phyloP scores from a whole-genome alignment of 345 rosid species.

The Acer negundo region DNA sequence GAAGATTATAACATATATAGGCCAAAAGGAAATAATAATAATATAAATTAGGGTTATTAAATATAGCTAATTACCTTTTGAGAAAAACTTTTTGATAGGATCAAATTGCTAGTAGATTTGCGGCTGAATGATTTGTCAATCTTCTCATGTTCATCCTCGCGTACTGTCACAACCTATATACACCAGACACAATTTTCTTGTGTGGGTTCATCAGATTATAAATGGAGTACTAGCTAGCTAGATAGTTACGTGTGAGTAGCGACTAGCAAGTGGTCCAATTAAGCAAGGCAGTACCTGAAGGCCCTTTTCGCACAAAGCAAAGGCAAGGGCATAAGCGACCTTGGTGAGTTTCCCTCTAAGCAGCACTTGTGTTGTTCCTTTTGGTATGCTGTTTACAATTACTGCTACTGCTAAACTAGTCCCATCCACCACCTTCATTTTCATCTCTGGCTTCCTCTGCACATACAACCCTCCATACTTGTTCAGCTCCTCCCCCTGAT shows the following conservation, averaged over 20 bases:
- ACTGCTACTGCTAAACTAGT: slow-evolving; percentile 58
- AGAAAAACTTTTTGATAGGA: slow-evolving; percentile 33
- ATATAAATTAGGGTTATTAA: too few species aligned
- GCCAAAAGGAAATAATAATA: too few species aligned
- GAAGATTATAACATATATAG: too few species aligned
- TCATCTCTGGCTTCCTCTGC: slow-evolving; percentile 44
- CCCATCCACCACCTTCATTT: slow-evolving; percentile 67
- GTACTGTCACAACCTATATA: slow-evolving; percentile 40
- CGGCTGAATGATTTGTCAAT: slow-evolving; percentile 36
- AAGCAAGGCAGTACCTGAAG: slow-evolving; percentile 41
- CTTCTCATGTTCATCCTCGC: slow-evolving; percentile 41
- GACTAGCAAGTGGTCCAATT: neutral
- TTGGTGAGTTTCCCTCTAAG: slow-evolving; percentile 49
- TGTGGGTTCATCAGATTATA: too few species aligned
- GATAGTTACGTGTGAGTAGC: neutral
- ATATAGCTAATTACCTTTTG: slow-evolving; percentile 38
- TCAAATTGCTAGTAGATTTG: slow-evolving; percentile 28
- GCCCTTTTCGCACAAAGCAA: slow-evolving; percentile 46
- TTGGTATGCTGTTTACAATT: slow-evolving; percentile 55
- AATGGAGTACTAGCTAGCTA: too few species aligned
- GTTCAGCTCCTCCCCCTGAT: slow-evolving; percentile 58
- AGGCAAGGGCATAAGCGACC: slow-evolving; percentile 52
- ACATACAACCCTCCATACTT: slow-evolving; percentile 48
- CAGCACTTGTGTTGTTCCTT: slow-evolving; percentile 49
- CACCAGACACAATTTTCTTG: too few species aligned